Base-by-base conservation (phyloP, 345 rosid species). In the Eucalyptus tenuipes region DNA sequence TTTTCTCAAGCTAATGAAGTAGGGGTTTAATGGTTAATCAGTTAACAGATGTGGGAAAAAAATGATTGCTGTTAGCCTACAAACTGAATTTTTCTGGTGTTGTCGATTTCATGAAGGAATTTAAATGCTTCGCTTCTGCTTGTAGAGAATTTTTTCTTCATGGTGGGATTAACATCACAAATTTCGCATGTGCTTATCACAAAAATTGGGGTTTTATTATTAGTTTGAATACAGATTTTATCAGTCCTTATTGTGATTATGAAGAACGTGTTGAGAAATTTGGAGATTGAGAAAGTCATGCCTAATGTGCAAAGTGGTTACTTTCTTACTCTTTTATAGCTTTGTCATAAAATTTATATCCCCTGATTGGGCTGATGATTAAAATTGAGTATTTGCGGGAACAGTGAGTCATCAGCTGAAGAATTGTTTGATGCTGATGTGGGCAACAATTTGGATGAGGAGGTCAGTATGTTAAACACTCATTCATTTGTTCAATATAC, bases 361-460 rank as follows among this genome's bases (percentile, higher is more conserved):
- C 16, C 37, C 27, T 75, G 42, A 75, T 20, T 75, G 82, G 47
- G 47, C 47, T 75, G 47, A 75, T 22, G 27, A 75, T 75, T 15
- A 40, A 75, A 37, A 33, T 68, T 33, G 81, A 71, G 44, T 71
- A 17, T 71, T 71, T 71, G 44, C 89, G 94, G 95, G 93, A 90
- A 90, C 90, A 88, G 89, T 20, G 80, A 88, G 79, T 88, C 50
- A 53, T 80, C 88, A 61, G 87, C 89, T 86, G 92, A 92, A 90
- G 86, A 47, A 86, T 68, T 75, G 50, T 85, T 75, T 66, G 89
- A 47, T 75, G 90, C 89, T 90, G 93, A 91, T 91, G 14, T 88
- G 85, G 91, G 88, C 88, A 89, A 90, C 89, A 92, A 92, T 88
- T 82, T 87, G 90, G 92, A 92, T 92, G 91, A 88, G 66, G 93